These are phyloP conservation scores for Rhytidhysteron rufulum DNA, from an alignment of 2,329 filamentous ascomycete species.

Conservation along the genomic window DNA sequence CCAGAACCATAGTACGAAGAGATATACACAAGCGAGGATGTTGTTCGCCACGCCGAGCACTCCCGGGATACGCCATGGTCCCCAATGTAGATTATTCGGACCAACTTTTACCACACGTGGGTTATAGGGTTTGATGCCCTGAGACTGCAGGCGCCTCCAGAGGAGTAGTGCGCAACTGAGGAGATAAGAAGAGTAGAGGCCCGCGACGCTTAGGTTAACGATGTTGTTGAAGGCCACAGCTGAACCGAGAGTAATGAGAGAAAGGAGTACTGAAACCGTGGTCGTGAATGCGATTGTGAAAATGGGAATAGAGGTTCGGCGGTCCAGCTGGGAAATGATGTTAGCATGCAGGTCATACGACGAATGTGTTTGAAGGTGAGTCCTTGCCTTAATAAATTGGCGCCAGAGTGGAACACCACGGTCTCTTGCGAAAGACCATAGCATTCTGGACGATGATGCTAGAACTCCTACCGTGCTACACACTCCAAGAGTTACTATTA, in stretches of 20 bases:
- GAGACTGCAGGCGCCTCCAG: background rate
- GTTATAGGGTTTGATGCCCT: background rate
- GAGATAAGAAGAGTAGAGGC: conserved; percentile 2
- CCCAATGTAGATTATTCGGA: background rate
- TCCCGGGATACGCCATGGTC: background rate
- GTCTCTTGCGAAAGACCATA: conserved; percentile 32
- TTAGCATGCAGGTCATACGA: background rate
- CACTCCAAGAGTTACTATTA: conserved; percentile 23
- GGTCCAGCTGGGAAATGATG: conserved; percentile 1
- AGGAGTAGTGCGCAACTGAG: background rate
- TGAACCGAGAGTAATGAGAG: conserved; percentile 45
- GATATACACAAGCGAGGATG: background rate
- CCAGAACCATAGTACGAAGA: conserved; percentile 2
- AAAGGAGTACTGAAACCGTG: conserved; percentile 34
- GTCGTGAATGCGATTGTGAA: conserved; percentile 40
- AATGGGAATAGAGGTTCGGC: conserved; percentile 20
- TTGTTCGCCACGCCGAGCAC: background rate
- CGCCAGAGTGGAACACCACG: conserved; percentile 22
- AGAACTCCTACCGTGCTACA: conserved; percentile 21
- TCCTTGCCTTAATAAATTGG: conserved; percentile 1
- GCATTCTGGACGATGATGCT: conserved; percentile 24
- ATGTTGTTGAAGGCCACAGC: conserved; percentile 4
- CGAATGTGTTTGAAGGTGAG: background rate
- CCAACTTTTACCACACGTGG: background rate
- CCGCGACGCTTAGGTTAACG: background rate